A percentile compares a stretch with the other conserved stretches of the same genome.
Evolutionary conservation across 2,329 filamentous ascomycete species (phyloP).

Genomic region (Exophiala bonariae): DNA sequence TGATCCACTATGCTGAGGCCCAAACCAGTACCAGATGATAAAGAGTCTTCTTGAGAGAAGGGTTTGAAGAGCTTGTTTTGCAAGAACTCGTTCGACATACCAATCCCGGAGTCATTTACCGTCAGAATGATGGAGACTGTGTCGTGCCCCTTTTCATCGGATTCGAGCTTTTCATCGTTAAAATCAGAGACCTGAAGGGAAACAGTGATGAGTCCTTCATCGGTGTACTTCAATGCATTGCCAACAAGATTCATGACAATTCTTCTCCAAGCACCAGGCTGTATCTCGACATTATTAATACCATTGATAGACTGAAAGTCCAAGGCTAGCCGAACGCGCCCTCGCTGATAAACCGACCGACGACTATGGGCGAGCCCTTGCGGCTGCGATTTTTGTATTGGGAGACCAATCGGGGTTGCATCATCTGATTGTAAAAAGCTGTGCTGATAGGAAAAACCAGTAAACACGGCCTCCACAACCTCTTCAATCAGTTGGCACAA

Average conservation of each 20-base stretch:
- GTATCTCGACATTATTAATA: slow-evolving; percentile 45
- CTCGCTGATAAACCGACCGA: slow-evolving; percentile 1
- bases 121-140: slow-evolving; percentile 23
- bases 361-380: not conserved
- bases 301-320: slow-evolving; percentile 41
- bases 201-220: slow-evolving; percentile 40
- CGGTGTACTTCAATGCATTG: slow-evolving; percentile 51
- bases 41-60: slow-evolving; percentile 59
- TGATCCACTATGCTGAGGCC: slow-evolving; percentile 59
- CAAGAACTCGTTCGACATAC: slow-evolving; percentile 30
- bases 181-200: not conserved
- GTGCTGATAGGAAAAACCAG: slow-evolving; percentile 31
- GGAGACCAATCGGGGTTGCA: slow-evolving; percentile 2
- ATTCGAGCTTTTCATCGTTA: slow-evolving; percentile 34
- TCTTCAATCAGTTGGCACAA: slow-evolving; percentile 50
- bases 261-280: slow-evolving; percentile 48
- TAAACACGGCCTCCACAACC: slow-evolving; percentile 54
- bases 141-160: not conserved
- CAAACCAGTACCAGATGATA: slow-evolving; percentile 59
- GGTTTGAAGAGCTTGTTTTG: slow-evolving; percentile 49
- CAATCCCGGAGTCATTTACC: slow-evolving; percentile 33
- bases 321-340: slow-evolving; percentile 39
- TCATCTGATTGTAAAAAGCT: slow-evolving; percentile 6
- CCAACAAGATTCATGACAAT: slow-evolving; percentile 52
- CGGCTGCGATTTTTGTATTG: not conserved